Evolutionary conservation across 1,284 basidiomycete genomes (phyloP).

Genomic region (Coniferiporia weirii): DNA sequence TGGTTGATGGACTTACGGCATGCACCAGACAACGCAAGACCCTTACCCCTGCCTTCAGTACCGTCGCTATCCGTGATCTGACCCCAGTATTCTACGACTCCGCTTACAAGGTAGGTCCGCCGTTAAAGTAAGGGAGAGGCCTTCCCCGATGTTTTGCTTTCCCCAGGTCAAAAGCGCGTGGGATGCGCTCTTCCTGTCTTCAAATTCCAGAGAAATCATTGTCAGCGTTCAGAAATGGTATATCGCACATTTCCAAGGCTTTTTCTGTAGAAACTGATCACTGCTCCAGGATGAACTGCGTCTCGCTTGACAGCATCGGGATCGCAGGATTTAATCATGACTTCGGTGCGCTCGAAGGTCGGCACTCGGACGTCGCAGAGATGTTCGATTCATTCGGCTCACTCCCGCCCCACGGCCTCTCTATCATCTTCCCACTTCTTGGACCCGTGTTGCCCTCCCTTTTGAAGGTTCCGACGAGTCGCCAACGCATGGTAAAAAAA

Average conservation of each 20-base stretch:
- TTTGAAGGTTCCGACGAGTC: constrained; percentile 37
- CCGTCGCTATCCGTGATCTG: constrained; percentile 33
- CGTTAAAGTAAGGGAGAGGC: background rate
- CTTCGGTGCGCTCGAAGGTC: constrained; percentile 48
- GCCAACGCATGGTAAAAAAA: constrained; percentile 30
- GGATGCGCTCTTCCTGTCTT: constrained; percentile 42
- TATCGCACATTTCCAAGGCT: background rate
- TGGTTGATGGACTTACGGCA: background rate
- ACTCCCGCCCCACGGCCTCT: constrained; percentile 22
- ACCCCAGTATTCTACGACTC: constrained; percentile 39
- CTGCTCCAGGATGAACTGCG: constrained; percentile 39
- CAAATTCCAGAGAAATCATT: constrained; percentile 26
- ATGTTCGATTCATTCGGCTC: constrained; percentile 41
- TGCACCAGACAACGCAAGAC: constrained; percentile 36
- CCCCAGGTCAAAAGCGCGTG: constrained; percentile 43
- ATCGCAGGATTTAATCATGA: constrained; percentile 54
- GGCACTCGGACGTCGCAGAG: constrained; percentile 38
- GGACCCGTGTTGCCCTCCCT: constrained; percentile 39
- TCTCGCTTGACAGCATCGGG: constrained; percentile 53
- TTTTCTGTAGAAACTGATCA: background rate
- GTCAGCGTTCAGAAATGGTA: constrained; percentile 56
- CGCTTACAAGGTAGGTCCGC: constrained; percentile 40
- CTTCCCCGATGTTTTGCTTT: background rate
- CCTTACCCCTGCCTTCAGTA: constrained; percentile 38
- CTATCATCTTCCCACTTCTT: constrained; percentile 35